Evolutionary conservation across 805 yeast species (phyloP).

Genomic region (Suhomyces sp.): DNA sequence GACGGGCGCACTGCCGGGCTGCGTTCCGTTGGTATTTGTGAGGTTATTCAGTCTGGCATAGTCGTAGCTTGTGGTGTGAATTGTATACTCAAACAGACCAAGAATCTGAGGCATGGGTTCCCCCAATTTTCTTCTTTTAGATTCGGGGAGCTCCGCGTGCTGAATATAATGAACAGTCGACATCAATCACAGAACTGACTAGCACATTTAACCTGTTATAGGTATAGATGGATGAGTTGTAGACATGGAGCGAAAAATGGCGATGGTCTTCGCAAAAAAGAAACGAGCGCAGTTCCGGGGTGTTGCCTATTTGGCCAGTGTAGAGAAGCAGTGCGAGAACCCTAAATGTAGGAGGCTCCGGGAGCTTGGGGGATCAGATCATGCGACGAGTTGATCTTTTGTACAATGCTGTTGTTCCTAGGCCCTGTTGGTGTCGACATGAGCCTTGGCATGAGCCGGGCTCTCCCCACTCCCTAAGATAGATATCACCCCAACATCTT

Average conservation of each 20-base stretch:
- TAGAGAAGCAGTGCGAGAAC: background rate
- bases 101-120: conserved; percentile 8
- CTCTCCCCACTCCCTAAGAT: background rate
- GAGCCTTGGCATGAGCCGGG: background rate
- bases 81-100: background rate
- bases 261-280: background rate
- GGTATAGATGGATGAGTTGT: background rate
- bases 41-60: background rate
- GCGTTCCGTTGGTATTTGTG: background rate
- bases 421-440: background rate
- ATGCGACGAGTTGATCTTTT: background rate
- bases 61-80: background rate
- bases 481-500: background rate
- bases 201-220: background rate
- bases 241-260: background rate
- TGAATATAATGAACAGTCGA: background rate
- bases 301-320: background rate
- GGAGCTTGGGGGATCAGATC: background rate
- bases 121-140: conserved; percentile 8
- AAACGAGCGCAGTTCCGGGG: background rate
- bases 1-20: background rate
- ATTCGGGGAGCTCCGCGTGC: background rate
- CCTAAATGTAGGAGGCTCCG: background rate
- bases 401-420: background rate
- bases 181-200: background rate